Evolutionary conservation across 306 rosid genomes (phyloP).

Genomic region (Aeschynomene evenia): DNA sequence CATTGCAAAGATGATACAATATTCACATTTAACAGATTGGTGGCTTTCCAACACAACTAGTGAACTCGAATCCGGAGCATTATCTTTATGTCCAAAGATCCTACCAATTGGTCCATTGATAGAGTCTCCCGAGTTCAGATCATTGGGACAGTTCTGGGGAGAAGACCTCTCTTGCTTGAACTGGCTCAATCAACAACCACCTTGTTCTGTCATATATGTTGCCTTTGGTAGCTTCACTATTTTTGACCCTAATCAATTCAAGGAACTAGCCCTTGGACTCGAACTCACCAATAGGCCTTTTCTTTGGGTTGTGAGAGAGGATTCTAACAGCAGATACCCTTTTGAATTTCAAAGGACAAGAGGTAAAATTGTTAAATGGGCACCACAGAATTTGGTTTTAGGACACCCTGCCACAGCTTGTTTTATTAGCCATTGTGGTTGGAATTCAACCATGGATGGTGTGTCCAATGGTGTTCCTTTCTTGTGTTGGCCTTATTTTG

Average conservation of each 20-base stretch:
- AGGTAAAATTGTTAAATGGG: constrained; percentile 34
- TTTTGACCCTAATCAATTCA: constrained; percentile 22
- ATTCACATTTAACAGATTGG: constrained; percentile 20
- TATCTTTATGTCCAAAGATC: constrained; percentile 25
- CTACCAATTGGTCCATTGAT: constrained; percentile 33
- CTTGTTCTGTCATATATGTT: constrained; percentile 27
- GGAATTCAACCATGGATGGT: constrained; percentile 43
- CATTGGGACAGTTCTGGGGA: constrained; percentile 32
- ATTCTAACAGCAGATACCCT: not conserved
- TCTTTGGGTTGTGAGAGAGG: constrained; percentile 39
- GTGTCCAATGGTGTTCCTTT: constrained; percentile 20
- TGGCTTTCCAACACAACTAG: constrained; percentile 24
- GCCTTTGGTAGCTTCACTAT: constrained; percentile 26
- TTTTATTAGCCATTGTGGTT: constrained; percentile 46
- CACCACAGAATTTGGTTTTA: constrained; percentile 39
- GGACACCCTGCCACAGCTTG: constrained; percentile 41
- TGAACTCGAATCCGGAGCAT: constrained; percentile 29
- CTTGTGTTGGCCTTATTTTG: constrained; percentile 36
- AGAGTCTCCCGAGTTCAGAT: not conserved
- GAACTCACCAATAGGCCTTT: constrained; percentile 26
- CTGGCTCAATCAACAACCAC: constrained; percentile 37
- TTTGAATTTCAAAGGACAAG: constrained; percentile 13
- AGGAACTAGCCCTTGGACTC: constrained; percentile 32
- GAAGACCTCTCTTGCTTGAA: constrained; percentile 30
- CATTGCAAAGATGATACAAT: not conserved